Evolutionary conservation across 441 rosid genomes (phyloP).

Genomic region (Erysimum pusillum): DNA sequence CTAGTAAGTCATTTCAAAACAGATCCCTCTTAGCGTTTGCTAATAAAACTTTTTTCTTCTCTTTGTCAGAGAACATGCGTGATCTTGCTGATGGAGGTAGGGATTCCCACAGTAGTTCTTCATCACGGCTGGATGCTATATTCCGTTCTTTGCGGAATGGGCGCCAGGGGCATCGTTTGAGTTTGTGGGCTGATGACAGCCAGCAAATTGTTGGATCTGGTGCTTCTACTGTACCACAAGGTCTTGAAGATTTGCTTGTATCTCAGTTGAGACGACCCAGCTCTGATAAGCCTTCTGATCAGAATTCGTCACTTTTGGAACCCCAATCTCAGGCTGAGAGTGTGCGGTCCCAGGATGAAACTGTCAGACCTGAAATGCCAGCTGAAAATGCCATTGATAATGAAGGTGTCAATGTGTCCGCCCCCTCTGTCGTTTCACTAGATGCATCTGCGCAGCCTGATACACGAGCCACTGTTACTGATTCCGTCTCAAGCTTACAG

Average conservation of each 20-base stretch:
- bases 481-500: slow-evolving; percentile 56
- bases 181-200: slow-evolving; percentile 94
- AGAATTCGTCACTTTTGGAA: slow-evolving; percentile 57
- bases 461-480: slow-evolving; percentile 57
- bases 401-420: slow-evolving; percentile 57
- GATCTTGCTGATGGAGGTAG: slow-evolving; percentile 66
- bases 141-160: slow-evolving; percentile 95
- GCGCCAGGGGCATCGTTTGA: slow-evolving; percentile 90
- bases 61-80: slow-evolving; percentile 59
- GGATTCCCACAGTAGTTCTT: slow-evolving; percentile 59
- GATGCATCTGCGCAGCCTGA: slow-evolving; percentile 64
- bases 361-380: slow-evolving; percentile 55
- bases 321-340: slow-evolving; percentile 62
- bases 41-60: slow-evolving; percentile 24
- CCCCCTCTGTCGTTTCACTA: slow-evolving; percentile 54
- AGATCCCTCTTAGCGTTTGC: not conserved
- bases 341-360: slow-evolving; percentile 60
- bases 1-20: slow-evolving; percentile 10
- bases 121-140: slow-evolving; percentile 78
- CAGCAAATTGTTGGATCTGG: slow-evolving; percentile 83
- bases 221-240: slow-evolving; percentile 80
- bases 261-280: slow-evolving; percentile 87
- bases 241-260: slow-evolving; percentile 94
- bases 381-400: slow-evolving; percentile 61
- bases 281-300: slow-evolving; percentile 71